Base-by-base conservation (phyloP, 108 stramenopile genomes). In the Conticribra weissflogii region DNA sequence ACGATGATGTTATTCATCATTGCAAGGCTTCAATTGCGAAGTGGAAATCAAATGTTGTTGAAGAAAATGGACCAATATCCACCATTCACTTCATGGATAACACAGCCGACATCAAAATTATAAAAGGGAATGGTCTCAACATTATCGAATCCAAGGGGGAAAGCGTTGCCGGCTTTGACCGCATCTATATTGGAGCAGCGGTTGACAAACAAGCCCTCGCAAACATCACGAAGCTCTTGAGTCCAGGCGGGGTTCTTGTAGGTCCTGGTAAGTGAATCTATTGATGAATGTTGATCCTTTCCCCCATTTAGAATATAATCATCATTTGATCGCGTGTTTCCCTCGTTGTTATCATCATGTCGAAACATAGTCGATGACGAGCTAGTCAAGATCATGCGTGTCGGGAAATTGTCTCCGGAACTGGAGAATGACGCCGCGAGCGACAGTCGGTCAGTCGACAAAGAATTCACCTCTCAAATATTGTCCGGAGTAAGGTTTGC, bases 161-260 rank as follows among this genome's bases (percentile, higher is more conserved):
- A 70, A 67, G 83, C 52, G 71, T 65, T 0, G 56, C 83, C 29
- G 91, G 94, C 31, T 95, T 91, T 67, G 94, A 95, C 76, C 86
- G 94, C 7, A 95, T 95, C 44, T 95, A 95, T 47, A 79, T 95
- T 69, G 94, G 94, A 18, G 94, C 91, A 22, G 78, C 94, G 5
- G 74, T 92, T 50, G 81, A 86, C 28, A 61, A 57, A 51, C 18
- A 64, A n/a, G 67, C 79, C 21, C 62, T 95, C 16, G 54, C 68
- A 0, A 80, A 63, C 29, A 85, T 95, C 53, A 78, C 81, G 51
- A 78, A 85, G 29, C 64, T 95, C 32, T 80, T 95, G 9, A 86
- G 84, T 30, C 91, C 89, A 9, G 88, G 89, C 12, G 94, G 94
- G 18, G 85, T 95, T 62, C 81, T 95, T 32, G 88, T 95, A 52